Conservation (phyloP, 2,329 filamentous ascomycete genomes). For the Aspergillus phoenicis region DNA sequence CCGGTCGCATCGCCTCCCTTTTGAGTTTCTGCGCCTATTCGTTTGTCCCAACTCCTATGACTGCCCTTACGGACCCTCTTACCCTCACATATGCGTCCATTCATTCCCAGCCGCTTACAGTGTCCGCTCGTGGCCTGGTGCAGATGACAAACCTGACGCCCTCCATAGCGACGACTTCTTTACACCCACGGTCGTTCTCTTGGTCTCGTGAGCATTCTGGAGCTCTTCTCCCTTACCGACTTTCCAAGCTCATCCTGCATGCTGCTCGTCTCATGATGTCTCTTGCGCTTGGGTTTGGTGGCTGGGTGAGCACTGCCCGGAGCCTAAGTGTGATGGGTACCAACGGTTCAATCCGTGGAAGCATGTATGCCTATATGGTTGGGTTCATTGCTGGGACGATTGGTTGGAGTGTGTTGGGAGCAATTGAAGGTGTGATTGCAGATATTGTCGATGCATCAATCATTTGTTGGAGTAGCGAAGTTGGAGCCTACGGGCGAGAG, state of each 20-base stretch:
- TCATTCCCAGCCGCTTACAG: conserved; percentile 79
- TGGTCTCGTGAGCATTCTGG: conserved; percentile 43
- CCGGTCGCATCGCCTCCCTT: conserved; percentile 70
- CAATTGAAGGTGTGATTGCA: conserved; percentile 84
- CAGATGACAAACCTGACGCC: conserved; percentile 80
- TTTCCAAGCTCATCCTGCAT: conserved; percentile 88
- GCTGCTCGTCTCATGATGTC: conserved; percentile 91
- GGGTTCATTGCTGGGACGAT: conserved; percentile 91
- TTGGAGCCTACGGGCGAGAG: conserved; percentile 61
- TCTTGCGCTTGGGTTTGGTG: conserved; percentile 83
- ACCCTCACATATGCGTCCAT: conserved; percentile 92
- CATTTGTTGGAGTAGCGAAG: conserved; percentile 94
- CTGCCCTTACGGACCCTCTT: conserved; percentile 84
- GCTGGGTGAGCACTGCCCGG: conserved; percentile 93
- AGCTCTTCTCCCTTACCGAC: conserved; percentile 78
- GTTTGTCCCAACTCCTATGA: conserved; percentile 81
- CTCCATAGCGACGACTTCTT: conserved; percentile 68
- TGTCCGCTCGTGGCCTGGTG: conserved; percentile 75
- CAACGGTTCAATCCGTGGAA: conserved; percentile 62
- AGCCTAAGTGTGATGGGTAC: conserved; percentile 66
- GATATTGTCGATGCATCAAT: conserved; percentile 86
- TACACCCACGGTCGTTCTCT: conserved; percentile 49
- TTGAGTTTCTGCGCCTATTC: conserved; percentile 73
- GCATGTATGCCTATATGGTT: conserved; percentile 91
- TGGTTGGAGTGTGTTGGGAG: conserved; percentile 88